Percentiles rank a stretch among this genome's conserved stretches.
phyloP scores from a whole-genome alignment of 202 grass and related monocot species.

The Schoenoplectus triqueter region DNA sequence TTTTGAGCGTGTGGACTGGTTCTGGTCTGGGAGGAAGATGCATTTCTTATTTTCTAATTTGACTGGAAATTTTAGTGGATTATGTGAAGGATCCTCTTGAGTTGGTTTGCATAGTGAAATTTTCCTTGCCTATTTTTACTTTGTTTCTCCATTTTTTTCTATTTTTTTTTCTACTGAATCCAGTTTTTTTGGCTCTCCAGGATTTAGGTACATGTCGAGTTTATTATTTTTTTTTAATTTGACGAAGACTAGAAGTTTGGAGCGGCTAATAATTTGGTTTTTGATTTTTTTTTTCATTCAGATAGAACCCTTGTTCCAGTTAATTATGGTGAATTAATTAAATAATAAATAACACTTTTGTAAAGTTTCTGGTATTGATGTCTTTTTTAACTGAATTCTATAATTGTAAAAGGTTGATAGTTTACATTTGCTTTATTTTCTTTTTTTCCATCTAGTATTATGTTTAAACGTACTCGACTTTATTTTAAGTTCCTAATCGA shows the following conservation, averaged over 20 bases:
- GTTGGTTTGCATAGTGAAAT: not conserved
- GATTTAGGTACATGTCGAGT: not conserved
- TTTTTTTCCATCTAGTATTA: not conserved
- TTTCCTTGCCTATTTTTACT: not conserved
- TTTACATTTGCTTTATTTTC: not conserved
- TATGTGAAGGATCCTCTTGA: not conserved
- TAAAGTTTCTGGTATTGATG: not conserved
- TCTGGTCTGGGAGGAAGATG: not conserved
- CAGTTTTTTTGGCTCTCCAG: not conserved
- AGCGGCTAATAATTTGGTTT: not conserved
- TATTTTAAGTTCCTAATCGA: not conserved
- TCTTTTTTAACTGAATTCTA: not conserved
- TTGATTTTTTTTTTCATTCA: not conserved
- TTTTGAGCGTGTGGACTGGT: not conserved
- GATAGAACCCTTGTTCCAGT: not conserved
- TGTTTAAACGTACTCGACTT: not conserved
- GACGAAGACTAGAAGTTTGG: not conserved
- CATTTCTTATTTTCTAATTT: slow-evolving; percentile 6
- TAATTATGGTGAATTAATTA: not conserved
- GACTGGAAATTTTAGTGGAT: not conserved
- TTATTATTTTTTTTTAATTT: slow-evolving; percentile 3
- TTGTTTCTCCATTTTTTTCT: not conserved
- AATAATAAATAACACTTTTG: not conserved
- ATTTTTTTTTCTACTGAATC: not conserved
- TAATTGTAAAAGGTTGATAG: not conserved